phyloP scores from a whole-genome alignment of 2,329 filamentous ascomycete species.

The Penicillium sp. region DNA sequence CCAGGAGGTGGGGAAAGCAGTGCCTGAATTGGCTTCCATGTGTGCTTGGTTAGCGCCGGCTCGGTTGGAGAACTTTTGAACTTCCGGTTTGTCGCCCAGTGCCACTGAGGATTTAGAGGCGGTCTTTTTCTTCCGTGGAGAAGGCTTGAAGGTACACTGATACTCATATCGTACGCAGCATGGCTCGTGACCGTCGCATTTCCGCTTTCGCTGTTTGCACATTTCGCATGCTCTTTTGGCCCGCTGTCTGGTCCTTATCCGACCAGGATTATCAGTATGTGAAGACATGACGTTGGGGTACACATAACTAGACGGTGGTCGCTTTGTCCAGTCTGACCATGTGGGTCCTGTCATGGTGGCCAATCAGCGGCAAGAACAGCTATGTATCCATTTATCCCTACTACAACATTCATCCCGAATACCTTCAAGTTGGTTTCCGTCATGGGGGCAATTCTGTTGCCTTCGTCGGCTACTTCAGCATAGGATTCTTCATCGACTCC shows the following conservation, averaged over 20 bases:
- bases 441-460: no score
- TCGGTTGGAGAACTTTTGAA: neutral
- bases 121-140: neutral
- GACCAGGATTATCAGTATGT: neutral
- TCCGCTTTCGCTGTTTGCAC: neutral
- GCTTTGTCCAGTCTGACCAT: neutral
- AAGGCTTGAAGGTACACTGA: neutral
- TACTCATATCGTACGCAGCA: neutral
- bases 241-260: neutral
- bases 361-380: neutral
- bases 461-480: no score
- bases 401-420: no score
- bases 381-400: no score
- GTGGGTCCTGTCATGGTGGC: neutral
- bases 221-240: neutral
- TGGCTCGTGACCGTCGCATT: neutral
- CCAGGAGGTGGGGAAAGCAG: neutral
- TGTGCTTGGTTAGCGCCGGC: neutral
- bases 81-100: neutral
- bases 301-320: neutral
- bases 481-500: neutral
- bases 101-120: neutral
- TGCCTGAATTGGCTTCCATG: neutral
- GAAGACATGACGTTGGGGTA: neutral
- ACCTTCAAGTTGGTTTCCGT: no score